Conservation (phyloP, 345 rosid species). For the Psidium guajava region DNA sequence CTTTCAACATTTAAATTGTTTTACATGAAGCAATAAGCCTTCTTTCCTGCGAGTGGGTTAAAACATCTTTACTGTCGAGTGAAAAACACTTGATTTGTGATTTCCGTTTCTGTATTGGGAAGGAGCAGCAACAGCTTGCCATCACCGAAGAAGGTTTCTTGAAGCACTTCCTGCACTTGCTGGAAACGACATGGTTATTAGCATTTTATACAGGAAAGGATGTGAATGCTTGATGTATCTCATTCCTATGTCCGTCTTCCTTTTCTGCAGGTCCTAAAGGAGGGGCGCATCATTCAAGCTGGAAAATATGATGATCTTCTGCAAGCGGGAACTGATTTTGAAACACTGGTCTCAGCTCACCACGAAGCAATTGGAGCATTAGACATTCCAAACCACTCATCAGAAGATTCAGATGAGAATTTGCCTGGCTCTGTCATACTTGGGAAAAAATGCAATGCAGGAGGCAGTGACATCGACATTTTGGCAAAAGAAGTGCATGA, state of each 20-base stretch:
- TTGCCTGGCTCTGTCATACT: constrained; percentile 21
- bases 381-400: constrained; percentile 79
- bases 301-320: constrained; percentile 96
- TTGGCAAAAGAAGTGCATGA: constrained; percentile 88
- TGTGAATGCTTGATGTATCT: not conserved
- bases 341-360: constrained; percentile 87
- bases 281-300: constrained; percentile 85
- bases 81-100: not conserved
- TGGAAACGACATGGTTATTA: not conserved
- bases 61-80: not conserved
- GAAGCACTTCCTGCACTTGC: not conserved
- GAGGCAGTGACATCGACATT: constrained; percentile 48
- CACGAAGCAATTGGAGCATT: constrained; percentile 97
- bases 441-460: constrained; percentile 38
- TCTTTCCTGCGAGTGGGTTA: not conserved
- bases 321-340: constrained; percentile 97
- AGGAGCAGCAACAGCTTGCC: not conserved
- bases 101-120: not conserved
- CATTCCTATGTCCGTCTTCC: not conserved
- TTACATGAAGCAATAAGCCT: not conserved
- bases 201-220: not conserved
- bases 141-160: not conserved
- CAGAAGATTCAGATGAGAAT: constrained; percentile 85
- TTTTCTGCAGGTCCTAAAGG: constrained; percentile 75
- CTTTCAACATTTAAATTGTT: not conserved